These are phyloP conservation scores for Nannizziopsis barbatae DNA, from an alignment of 2,329 filamentous ascomycete species.

Conservation along the genomic window DNA sequence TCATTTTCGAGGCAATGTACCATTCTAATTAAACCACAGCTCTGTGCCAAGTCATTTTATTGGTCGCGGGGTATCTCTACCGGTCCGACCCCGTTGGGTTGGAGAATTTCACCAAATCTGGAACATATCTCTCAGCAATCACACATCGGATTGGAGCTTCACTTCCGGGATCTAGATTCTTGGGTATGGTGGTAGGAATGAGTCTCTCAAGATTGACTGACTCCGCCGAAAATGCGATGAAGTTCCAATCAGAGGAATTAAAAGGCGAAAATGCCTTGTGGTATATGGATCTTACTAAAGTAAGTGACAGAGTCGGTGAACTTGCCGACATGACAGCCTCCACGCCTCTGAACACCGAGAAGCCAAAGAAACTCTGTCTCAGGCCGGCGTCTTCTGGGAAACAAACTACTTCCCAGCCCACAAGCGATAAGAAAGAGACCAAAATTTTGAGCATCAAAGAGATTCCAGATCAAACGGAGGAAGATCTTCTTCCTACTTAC, in stretches of 20 bases:
- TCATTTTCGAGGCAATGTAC: slow-evolving; percentile 14
- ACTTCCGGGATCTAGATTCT: slow-evolving; percentile 61
- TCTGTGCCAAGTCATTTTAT: slow-evolving; percentile 65
- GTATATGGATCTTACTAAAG: slow-evolving; percentile 56
- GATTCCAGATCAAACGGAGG: slow-evolving; percentile 47
- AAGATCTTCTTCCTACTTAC: slow-evolving; percentile 63
- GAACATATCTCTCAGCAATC: slow-evolving; percentile 62
- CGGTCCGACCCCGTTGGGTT: slow-evolving; percentile 56
- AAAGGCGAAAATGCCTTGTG: slow-evolving; percentile 59
- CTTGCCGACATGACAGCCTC: slow-evolving; percentile 40
- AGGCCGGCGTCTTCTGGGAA: background rate
- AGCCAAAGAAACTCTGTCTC: background rate
- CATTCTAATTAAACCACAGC: slow-evolving; percentile 39
- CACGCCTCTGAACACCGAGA: background rate
- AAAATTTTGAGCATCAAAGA: slow-evolving; percentile 51
- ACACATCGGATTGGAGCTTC: slow-evolving; percentile 76
- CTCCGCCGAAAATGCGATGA: slow-evolving; percentile 57
- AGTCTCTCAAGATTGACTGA: slow-evolving; percentile 56
- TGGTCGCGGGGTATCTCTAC: slow-evolving; percentile 65
- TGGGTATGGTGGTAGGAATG: slow-evolving; percentile 82
- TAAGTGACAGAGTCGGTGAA: slow-evolving; percentile 53
- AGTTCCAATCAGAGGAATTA: slow-evolving; percentile 74
- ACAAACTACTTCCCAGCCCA: background rate
- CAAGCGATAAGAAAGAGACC: slow-evolving; percentile 13
- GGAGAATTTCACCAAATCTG: slow-evolving; percentile 57